Conservation (phyloP, 2,329 filamentous ascomycete genomes). For the Fusarium pseudonygamai region DNA sequence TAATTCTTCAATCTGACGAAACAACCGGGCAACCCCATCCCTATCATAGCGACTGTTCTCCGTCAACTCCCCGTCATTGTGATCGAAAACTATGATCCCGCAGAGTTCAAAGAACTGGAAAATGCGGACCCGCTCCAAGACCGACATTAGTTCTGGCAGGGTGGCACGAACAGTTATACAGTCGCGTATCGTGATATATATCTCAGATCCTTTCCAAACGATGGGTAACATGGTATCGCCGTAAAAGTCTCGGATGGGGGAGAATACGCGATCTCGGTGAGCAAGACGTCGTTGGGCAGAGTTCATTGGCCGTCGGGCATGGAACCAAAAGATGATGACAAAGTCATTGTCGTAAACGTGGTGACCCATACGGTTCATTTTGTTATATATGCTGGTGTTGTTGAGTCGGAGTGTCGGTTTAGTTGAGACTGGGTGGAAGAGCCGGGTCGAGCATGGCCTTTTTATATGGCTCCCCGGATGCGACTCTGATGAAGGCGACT, state of each 20-base stretch:
- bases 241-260: not conserved
- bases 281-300: not conserved
- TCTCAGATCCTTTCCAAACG: not conserved
- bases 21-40: not conserved
- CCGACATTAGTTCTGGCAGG: not conserved
- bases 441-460: rapidly evolving
- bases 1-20: not conserved
- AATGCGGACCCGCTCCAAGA: not conserved
- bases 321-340: not conserved
- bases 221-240: not conserved
- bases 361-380: not conserved
- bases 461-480: rapidly evolving
- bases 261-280: not conserved
- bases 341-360: not conserved
- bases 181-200: not conserved
- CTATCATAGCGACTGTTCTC: not conserved
- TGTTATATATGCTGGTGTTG: not conserved
- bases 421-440: not conserved
- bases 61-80: not conserved
- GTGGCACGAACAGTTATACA: not conserved
- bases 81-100: not conserved
- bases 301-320: not conserved
- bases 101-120: not conserved
- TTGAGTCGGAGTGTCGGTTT: rapidly evolving
- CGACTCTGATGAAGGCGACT: no score